Percentiles rank a stretch among this genome's conserved stretches.
phyloP scores from a whole-genome alignment of 495 filamentous ascomycete genomes.

The Aspergillus nidulans region DNA sequence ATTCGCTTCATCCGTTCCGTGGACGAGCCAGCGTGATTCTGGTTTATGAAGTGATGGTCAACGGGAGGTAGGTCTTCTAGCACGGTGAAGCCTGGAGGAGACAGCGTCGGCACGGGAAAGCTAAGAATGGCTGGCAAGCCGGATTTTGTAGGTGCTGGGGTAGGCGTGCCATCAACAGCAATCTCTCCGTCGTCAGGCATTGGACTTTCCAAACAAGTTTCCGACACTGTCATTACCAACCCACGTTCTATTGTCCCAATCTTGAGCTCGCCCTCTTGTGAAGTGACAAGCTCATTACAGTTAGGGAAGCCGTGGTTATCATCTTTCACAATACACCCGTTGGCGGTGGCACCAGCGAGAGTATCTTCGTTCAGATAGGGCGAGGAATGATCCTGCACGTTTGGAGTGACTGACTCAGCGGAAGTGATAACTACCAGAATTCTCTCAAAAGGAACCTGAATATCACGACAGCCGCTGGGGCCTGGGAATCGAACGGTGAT shows the following conservation, averaged over 20 bases:
- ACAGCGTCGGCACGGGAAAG: conserved; percentile 18
- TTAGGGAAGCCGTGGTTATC: conserved; percentile 4
- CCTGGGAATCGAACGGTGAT: conserved; percentile 52
- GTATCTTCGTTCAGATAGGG: conserved; percentile 29
- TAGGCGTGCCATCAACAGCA: not conserved
- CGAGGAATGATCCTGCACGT: not conserved
- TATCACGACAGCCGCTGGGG: conserved; percentile 40
- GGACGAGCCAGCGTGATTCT: conserved; percentile 9
- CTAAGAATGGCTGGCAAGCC: conserved; percentile 10
- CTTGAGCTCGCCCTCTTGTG: not conserved
- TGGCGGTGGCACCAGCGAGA: conserved; percentile 29
- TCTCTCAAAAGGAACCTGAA: conserved; percentile 44
- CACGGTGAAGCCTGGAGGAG: conserved; percentile 36
- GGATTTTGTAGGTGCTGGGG: not conserved
- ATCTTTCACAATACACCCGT: conserved; percentile 29
- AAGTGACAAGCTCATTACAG: not conserved
- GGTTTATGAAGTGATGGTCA: conserved; percentile 44
- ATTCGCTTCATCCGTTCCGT: conserved; percentile 41
- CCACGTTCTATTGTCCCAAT: not conserved
- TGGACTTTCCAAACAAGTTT: not conserved
- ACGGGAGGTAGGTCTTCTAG: conserved; percentile 41
- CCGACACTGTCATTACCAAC: conserved; percentile 11
- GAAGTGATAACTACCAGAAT: conserved; percentile 32
- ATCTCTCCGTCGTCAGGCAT: not conserved
- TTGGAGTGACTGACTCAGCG: not conserved